Base-by-base conservation (phyloP, 2,329 filamentous ascomycete genomes). In the Aureobasidium sp. region DNA sequence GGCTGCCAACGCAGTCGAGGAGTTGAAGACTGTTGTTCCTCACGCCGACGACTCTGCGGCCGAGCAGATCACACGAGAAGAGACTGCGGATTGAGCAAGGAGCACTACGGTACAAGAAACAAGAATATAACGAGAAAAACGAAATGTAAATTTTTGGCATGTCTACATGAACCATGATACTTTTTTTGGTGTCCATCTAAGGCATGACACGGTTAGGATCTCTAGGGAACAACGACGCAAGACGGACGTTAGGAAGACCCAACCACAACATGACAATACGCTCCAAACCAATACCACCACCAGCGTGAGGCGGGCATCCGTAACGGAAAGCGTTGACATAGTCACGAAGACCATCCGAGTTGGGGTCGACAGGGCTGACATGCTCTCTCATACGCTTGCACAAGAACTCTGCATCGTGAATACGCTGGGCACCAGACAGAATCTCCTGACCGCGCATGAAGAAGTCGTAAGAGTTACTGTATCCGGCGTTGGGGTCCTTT, bases 361-460 rank as follows among this genome's bases (percentile, higher is more conserved):
- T 76, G 6, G 85, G 84, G 67, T 87, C 80, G 50, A 87, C 74
- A 10, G 78, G 77, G 0, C 76, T 77, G 39, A 84, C 83, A 70
- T 85, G 82, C 65, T 78, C 76, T 63, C 74, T 74, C 83, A 87
- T 87, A 41, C 81, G 78, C 67, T 80, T 78, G 66, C 81, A 77
- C 47, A 87, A 75, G 68, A 84, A 80, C 39, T 78, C 76, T n/a
- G 82, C 78, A 70, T 84, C 77, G 74, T 87, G 81, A 66, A 87
- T 84, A 76, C 85, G 84, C 74, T 87, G 85, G 10, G 84, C 85
- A 63, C 85, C 85, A 10, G 82, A 85, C 80, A 85, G 83, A 72
- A 87, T 87, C 72, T 87, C 85, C 72, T 87, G 84, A 15, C 85
- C 85, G 67, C 85, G 82, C 84, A 87, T 87, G 78, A 87, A 87